phyloP scores from a whole-genome alignment of 495 filamentous ascomycete genomes.

The Aspergillus sparsus region DNA sequence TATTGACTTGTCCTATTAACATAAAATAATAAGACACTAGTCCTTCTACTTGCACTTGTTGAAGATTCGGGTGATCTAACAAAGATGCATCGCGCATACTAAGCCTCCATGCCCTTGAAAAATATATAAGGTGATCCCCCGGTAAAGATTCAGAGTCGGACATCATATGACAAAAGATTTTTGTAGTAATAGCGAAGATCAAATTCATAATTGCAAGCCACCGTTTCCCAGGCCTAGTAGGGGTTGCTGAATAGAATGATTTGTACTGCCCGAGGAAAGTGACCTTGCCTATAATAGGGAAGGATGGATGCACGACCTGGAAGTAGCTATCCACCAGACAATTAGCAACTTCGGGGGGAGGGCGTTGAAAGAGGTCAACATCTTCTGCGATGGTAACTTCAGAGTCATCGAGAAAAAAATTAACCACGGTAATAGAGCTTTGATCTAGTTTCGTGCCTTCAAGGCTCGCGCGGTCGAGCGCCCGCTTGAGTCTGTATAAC shows the following conservation, averaged over 20 bases:
- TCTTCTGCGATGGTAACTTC: conserved; percentile 42
- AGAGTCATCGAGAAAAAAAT: conserved; percentile 60
- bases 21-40: conserved; percentile 61
- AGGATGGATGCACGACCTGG: conserved; percentile 54
- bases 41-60: conserved; percentile 59
- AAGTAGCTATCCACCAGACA: conserved; percentile 57
- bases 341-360: conserved; percentile 53
- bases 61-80: conserved; percentile 56
- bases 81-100: conserved; percentile 50
- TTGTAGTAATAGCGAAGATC: conserved; percentile 64
- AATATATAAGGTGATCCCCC: conserved; percentile 54
- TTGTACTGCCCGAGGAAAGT: conserved; percentile 47
- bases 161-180: conserved; percentile 44
- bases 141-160: background rate
- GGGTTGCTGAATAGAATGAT: conserved; percentile 38
- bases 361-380: conserved; percentile 51
- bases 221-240: conserved; percentile 41
- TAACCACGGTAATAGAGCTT: conserved; percentile 40
- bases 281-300: conserved; percentile 58
- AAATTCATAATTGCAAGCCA: conserved; percentile 65
- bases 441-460: conserved; percentile 27
- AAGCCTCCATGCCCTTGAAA: conserved; percentile 58
- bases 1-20: conserved; percentile 58
- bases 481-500: conserved; percentile 53
- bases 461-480: conserved; percentile 31